phyloP scores from a whole-genome alignment of 1,284 basidiomycete species.

The Tilletia indica region DNA sequence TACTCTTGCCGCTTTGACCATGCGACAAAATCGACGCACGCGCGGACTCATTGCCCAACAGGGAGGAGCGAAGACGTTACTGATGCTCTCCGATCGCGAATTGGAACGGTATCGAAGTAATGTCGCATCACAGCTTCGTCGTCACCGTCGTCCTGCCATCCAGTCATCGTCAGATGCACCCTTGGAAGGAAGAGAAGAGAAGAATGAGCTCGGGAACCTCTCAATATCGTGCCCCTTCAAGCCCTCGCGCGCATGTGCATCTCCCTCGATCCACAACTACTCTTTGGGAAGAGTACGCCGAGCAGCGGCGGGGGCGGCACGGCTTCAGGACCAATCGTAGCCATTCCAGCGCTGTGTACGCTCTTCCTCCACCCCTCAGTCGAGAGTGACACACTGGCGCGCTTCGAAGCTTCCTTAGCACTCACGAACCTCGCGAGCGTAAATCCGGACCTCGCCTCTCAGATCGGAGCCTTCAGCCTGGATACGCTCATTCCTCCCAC shows the following conservation, averaged over 20 bases:
- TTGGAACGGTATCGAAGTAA: not conserved
- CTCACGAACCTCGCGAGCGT: slow-evolving; percentile 90
- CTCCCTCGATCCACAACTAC: slow-evolving; percentile 79
- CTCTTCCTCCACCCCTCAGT: slow-evolving; percentile 4
- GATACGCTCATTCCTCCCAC: not conserved
- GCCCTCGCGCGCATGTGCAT: slow-evolving; percentile 90
- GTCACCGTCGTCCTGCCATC: no score
- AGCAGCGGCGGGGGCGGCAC: slow-evolving; percentile 54
- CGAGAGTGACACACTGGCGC: slow-evolving; percentile 33
- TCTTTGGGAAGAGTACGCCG: slow-evolving; percentile 65
- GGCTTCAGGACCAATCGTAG: slow-evolving; percentile 64
- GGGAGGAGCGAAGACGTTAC: slow-evolving; percentile 75
- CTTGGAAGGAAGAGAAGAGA: not conserved
- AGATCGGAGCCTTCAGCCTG: slow-evolving; percentile 46
- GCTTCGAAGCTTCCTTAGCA: slow-evolving; percentile 90
- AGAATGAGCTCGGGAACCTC: not conserved
- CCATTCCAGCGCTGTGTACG: not conserved
- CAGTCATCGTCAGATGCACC: not conserved
- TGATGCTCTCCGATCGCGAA: slow-evolving; percentile 58
- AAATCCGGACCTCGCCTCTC: slow-evolving; percentile 65
- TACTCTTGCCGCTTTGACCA: slow-evolving; percentile 20
- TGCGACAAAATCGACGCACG: slow-evolving; percentile 67
- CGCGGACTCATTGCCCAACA: slow-evolving; percentile 77
- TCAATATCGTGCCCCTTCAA: slow-evolving; percentile 66
- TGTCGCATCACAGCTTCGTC: not conserved